Evolutionary conservation across 2,329 filamentous ascomycete species (phyloP).

Genomic region (Paecilomyces formosus): DNA sequence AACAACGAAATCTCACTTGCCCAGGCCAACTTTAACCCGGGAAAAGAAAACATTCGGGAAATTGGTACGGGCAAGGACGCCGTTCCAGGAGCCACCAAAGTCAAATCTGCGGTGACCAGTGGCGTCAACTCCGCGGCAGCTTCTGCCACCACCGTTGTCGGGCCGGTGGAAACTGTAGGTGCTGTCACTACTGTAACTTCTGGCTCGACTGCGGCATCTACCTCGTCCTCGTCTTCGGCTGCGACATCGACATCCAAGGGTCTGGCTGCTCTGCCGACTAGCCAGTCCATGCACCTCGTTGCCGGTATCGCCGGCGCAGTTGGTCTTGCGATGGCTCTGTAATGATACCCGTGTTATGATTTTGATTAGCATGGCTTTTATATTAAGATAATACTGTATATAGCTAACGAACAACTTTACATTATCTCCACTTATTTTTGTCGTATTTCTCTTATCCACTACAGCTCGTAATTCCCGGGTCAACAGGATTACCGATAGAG

Average conservation of each 20-base stretch:
- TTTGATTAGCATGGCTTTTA: not conserved
- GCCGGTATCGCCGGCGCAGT: not conserved
- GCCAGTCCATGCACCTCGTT: not conserved
- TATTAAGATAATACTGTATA: not conserved
- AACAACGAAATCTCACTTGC: slow-evolving; percentile 56
- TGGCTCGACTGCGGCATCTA: not conserved
- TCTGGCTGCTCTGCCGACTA: not conserved
- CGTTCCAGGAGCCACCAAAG: slow-evolving; percentile 44
- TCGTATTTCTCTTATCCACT: not conserved
- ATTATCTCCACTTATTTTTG: too few relatives aligned
- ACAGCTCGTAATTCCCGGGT: not conserved
- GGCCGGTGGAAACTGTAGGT: not conserved
- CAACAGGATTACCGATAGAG: not conserved
- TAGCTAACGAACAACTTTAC: not conserved
- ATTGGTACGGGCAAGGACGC: slow-evolving; percentile 43
- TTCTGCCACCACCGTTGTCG: not conserved
- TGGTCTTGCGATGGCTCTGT: not conserved
- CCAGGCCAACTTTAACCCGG: slow-evolving; percentile 54
- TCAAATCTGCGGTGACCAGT: not conserved
- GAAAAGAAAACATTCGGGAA: slow-evolving; percentile 43
- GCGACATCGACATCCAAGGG: not conserved
- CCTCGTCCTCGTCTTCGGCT: not conserved
- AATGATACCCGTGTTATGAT: not conserved
- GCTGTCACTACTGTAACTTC: not conserved
- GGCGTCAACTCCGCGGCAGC: not conserved